Percentiles rank a stretch among this genome's conserved stretches.
Conservation (phyloP, 2,329 filamentous ascomycete genomes). For the Apiospora phragmitis region DNA sequence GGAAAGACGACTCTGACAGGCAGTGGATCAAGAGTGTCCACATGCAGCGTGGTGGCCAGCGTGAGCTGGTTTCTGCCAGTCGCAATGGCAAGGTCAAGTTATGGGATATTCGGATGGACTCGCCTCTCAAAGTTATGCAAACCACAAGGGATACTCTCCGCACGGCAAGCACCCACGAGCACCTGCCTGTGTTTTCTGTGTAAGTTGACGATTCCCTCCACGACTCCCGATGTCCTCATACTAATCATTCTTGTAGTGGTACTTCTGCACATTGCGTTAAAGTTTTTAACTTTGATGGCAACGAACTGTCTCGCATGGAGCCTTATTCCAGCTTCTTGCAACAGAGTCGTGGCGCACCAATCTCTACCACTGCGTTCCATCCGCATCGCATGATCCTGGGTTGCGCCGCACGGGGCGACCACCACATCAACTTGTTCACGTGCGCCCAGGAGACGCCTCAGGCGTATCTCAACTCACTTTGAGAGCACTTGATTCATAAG, state of each 20-base stretch:
- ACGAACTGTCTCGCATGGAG: constrained; percentile 78
- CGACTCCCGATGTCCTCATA: constrained; percentile 2
- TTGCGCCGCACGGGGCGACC: constrained; percentile 81
- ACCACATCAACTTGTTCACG: constrained; percentile 86
- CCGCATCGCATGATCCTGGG: constrained; percentile 91
- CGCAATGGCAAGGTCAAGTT: constrained; percentile 91
- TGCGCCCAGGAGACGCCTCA: constrained; percentile 55
- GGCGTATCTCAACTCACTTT: constrained; percentile 13
- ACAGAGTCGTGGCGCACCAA: constrained; percentile 77
- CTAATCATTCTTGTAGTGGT: constrained; percentile 59
- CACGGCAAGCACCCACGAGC: constrained; percentile 90
- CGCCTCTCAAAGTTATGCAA: constrained; percentile 70
- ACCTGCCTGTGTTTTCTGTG: constrained; percentile 93
- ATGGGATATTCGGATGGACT: constrained; percentile 92
- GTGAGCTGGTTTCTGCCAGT: constrained; percentile 87
- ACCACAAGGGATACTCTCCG: constrained; percentile 77
- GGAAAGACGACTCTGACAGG: constrained; percentile 83
- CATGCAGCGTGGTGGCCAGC: constrained; percentile 91
- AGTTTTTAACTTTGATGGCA: constrained; percentile 85
- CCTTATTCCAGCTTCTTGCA: constrained; percentile 88
- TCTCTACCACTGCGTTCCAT: constrained; percentile 90
- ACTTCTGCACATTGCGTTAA: constrained; percentile 87
- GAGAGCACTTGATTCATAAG: background rate
- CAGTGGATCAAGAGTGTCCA: constrained; percentile 97
- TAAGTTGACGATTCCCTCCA: constrained; percentile 51